These are phyloP conservation scores for Fomes fomentarius DNA, from an alignment of 1,284 basidiomycete genomes.

Conservation along the genomic window DNA sequence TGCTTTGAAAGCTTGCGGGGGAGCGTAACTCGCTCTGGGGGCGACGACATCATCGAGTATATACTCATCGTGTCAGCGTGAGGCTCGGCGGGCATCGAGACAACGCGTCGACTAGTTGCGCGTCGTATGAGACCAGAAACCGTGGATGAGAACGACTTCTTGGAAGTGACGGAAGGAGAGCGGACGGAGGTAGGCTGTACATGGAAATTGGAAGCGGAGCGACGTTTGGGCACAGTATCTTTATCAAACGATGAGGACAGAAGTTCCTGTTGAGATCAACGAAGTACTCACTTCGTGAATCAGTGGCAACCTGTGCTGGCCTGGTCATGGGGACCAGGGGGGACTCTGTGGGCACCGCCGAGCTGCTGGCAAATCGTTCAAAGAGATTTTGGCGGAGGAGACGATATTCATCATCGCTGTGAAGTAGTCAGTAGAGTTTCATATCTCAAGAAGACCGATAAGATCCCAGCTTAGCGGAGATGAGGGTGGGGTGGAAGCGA, in stretches of 20 bases:
- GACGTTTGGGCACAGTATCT: slow-evolving; percentile 37
- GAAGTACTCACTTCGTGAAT: slow-evolving; percentile 25
- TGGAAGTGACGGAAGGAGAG: slow-evolving; percentile 63
- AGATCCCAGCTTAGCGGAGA: neutral
- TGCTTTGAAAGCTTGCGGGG: slow-evolving; percentile 49
- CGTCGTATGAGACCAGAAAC: slow-evolving; percentile 64
- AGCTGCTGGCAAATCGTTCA: slow-evolving; percentile 64
- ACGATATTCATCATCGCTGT: slow-evolving; percentile 80
- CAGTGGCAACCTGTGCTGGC: slow-evolving; percentile 17
- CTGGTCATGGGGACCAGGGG: slow-evolving; percentile 57
- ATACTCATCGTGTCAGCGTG: slow-evolving; percentile 56
- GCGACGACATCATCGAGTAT: slow-evolving; percentile 50
- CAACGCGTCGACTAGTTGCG: slow-evolving; percentile 51
- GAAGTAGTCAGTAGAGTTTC: neutral
- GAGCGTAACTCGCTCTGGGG: slow-evolving; percentile 42
- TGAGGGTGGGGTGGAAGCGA: neutral
- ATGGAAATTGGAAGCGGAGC: slow-evolving; percentile 53
- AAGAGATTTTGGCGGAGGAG: slow-evolving; percentile 76
- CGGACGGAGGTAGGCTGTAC: slow-evolving; percentile 45
- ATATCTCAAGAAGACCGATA: neutral
- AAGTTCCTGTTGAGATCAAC: neutral
- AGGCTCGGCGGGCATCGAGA: slow-evolving; percentile 42
- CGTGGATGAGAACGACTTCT: slow-evolving; percentile 59
- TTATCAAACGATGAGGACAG: neutral
- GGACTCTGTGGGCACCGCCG: slow-evolving; percentile 59